Evolutionary conservation across 345 rosid genomes (phyloP), one percentile per base, ranked within the genome.

Genomic region (Atalantia buxifolia): DNA sequence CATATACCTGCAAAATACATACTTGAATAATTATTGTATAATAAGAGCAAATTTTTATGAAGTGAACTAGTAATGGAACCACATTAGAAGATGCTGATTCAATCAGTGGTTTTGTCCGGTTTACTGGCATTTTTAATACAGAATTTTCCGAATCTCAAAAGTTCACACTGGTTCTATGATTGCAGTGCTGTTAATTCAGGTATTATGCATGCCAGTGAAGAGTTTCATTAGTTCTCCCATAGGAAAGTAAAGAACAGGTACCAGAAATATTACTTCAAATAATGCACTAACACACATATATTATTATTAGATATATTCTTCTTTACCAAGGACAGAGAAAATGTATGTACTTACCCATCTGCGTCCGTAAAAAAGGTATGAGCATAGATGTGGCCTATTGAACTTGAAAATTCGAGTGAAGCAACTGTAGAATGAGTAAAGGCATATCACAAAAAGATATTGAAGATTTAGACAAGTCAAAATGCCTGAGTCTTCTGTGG

Each of bases 331-430:
- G 62, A 35, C 38, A 6, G 30, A 55, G 60, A 6, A 72, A 30
- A 57, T 38, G 25, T 13, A 61, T 24, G 48, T 71, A 18, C 90
- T 86, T 90, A 97, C 99, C 99, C 98, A 97, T 86, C 78, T 86
- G 38, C 92, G 89, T 78, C 94, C 97, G 67, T 89, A 76, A 6
- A 94, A 82, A 65, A 94, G 83, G 80, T 81, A 78, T 0, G 98
- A 86, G 79, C 80, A 81, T 55, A 86, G 42, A 80, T 84, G 83
- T 59, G 98, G 93, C 80, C 80, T 89, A 78, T 77, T 91, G 89
- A 88, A 93, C 76, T 93, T 92, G 91, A 94, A 94, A 77, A 93
- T 88, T 81, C 92, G 87, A 78, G 98, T 94, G 88, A 97, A 94
- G 85, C 86, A 88, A 81, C 97, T 92, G 89, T 36, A 57, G 67